A percentile compares a stretch with the other conserved stretches of the same genome.
Evolutionary conservation across 2,329 filamentous ascomycete genomes (phyloP).

Genomic region (Leptographium radiaticola): DNA sequence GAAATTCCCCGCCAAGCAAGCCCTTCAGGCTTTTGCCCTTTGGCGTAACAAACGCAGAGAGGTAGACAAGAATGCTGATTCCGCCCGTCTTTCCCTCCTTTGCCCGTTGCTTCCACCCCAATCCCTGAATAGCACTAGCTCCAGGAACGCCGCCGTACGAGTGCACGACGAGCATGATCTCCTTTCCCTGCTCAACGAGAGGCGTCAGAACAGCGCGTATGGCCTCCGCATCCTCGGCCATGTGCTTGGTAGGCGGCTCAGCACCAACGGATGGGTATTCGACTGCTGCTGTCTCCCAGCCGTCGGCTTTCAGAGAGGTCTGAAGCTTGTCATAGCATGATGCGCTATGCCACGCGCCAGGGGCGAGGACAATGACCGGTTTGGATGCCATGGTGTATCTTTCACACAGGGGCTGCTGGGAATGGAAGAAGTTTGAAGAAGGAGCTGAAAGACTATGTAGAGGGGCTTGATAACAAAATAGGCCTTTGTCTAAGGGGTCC

Average conservation of each 20-base stretch:
- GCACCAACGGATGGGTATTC: slow-evolving; percentile 20
- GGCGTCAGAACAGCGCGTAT: neutral
- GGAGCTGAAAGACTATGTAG: neutral
- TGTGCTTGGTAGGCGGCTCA: slow-evolving; percentile 12
- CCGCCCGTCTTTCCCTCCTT: slow-evolving; percentile 20
- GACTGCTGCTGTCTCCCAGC: slow-evolving; percentile 16
- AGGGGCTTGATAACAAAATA: neutral
- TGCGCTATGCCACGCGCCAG: slow-evolving; percentile 22
- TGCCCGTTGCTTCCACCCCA: slow-evolving; percentile 18
- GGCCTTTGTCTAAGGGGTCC: neutral
- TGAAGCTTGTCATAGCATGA: slow-evolving; percentile 16
- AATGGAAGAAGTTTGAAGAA: neutral
- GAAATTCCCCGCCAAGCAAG: slow-evolving; percentile 12
- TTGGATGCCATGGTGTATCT: slow-evolving; percentile 14
- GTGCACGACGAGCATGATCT: slow-evolving; percentile 1
- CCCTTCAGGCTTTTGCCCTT: slow-evolving; percentile 11
- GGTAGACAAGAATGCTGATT: slow-evolving; percentile 18
- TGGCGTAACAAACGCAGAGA: slow-evolving; percentile 15
- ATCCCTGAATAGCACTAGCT: slow-evolving; percentile 16
- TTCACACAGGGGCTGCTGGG: neutral
- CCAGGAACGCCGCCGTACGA: slow-evolving; percentile 14
- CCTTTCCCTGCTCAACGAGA: neutral
- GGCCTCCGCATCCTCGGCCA: slow-evolving; percentile 14
- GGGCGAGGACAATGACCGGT: slow-evolving; percentile 16
- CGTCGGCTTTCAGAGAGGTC: slow-evolving; percentile 15